phyloP scores from a whole-genome alignment of 2,329 filamentous ascomycete species.

The Fusarium vanettenii region DNA sequence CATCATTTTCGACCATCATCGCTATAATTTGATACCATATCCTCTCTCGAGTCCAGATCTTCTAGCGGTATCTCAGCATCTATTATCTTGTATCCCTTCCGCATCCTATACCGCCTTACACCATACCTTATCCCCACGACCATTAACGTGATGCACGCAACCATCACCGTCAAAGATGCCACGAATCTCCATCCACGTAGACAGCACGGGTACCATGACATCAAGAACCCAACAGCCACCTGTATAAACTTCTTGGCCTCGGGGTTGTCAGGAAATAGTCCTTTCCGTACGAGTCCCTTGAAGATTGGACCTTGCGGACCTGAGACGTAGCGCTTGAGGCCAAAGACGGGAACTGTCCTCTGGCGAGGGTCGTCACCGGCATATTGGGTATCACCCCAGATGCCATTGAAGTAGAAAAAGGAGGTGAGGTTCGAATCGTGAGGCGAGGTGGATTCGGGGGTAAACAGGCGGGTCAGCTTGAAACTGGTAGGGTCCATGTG shows the following conservation, averaged over 20 bases:
- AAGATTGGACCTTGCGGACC: neutral
- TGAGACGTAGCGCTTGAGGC: neutral
- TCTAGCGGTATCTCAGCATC: neutral
- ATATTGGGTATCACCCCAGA: neutral
- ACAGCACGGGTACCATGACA: slow-evolving; percentile 46
- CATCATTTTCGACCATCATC: neutral
- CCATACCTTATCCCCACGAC: neutral
- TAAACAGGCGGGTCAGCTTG: slow-evolving; percentile 40
- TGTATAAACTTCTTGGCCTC: slow-evolving; percentile 36
- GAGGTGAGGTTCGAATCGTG: neutral
- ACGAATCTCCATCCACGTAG: slow-evolving; percentile 45
- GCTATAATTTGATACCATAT: neutral
- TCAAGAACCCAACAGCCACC: slow-evolving; percentile 33
- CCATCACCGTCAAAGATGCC: slow-evolving; percentile 21
- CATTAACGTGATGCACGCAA: neutral
- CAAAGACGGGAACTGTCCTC: neutral
- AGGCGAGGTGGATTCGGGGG: neutral
- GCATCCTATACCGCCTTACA: neutral
- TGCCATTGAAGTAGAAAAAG: neutral
- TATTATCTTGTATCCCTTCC: neutral
- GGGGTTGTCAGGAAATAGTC: slow-evolving; percentile 31
- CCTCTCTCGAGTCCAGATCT: slow-evolving; percentile 46
- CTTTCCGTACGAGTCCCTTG: neutral
- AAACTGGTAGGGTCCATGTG: slow-evolving; percentile 29
- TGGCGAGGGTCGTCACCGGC: neutral